These are phyloP conservation scores for Senna siamea DNA, from an alignment of 306 rosid genomes.

Conservation along the genomic window DNA sequence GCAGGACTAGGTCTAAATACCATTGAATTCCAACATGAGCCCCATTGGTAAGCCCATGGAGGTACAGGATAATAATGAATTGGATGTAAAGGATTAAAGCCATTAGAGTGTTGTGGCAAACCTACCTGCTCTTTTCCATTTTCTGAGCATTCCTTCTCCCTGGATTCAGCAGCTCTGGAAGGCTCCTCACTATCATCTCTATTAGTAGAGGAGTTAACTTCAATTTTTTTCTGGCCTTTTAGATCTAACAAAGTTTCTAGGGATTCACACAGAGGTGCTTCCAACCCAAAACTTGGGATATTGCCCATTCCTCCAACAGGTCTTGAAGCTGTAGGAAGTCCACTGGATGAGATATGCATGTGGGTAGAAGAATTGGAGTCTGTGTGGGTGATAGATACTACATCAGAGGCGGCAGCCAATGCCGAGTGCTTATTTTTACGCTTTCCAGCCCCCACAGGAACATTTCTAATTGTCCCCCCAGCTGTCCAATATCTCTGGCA, in stretches of 20 bases:
- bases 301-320: conserved; percentile 34
- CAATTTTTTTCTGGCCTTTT: conserved; percentile 40
- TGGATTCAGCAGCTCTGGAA: conserved; percentile 39
- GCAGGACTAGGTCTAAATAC: conserved; percentile 39
- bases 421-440: conserved; percentile 55
- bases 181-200: conserved; percentile 44
- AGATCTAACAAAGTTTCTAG: conserved; percentile 48
- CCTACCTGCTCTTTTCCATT: conserved; percentile 41
- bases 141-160: conserved; percentile 37
- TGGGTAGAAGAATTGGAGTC: conserved; percentile 35
- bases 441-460: conserved; percentile 71
- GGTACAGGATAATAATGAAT: conserved; percentile 48
- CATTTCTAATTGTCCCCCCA: conserved; percentile 66
- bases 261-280: conserved; percentile 56
- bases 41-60: conserved; percentile 57
- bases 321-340: conserved; percentile 35
- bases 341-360: conserved; percentile 15
- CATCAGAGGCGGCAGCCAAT: conserved; percentile 32
- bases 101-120: conserved; percentile 28
- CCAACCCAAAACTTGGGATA: conserved; percentile 25
- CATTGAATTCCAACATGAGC: conserved; percentile 53
- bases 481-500: conserved; percentile 83
- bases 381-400: conserved; percentile 31
- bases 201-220: conserved; percentile 34
- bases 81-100: conserved; percentile 43